These are phyloP conservation scores for Abelmoschus esculentus DNA, from an alignment of 345 rosid genomes.

Conservation along the genomic window DNA sequence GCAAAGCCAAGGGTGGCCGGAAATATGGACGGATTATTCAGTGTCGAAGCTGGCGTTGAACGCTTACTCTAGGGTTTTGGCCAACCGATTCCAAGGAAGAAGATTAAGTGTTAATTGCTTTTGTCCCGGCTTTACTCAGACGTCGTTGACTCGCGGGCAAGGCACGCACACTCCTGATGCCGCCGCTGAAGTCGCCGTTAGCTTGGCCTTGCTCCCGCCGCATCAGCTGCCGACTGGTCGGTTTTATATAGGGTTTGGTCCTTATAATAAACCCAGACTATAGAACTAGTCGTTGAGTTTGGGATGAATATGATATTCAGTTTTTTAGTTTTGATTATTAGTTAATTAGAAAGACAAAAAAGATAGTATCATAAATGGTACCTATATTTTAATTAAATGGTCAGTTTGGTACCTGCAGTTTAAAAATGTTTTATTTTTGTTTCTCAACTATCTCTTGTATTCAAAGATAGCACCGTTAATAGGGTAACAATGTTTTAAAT, in stretches of 20 bases:
- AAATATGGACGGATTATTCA: constrained; percentile 72
- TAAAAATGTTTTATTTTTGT: too few species aligned
- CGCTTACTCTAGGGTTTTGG: constrained; percentile 62
- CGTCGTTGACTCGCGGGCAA: constrained; percentile 68
- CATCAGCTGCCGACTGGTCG: constrained; percentile 36
- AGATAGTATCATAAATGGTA: too few species aligned
- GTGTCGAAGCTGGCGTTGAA: constrained; percentile 82
- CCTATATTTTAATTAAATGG: too few species aligned
- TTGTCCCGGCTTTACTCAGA: constrained; percentile 84
- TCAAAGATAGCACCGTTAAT: too few species aligned
- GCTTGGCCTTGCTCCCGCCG: constrained; percentile 50
- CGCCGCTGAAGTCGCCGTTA: constrained; percentile 37
- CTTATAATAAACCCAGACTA: constrained; percentile 28
- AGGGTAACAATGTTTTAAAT: too few species aligned
- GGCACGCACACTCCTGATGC: constrained; percentile 62
- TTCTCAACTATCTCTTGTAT: too few species aligned
- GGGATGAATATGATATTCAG: neutral
- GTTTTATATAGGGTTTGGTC: constrained; percentile 38
- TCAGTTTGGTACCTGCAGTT: too few species aligned
- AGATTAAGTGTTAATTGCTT: constrained; percentile 55
- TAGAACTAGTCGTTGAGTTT: neutral
- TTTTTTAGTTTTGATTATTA: too few species aligned
- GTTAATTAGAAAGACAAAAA: too few species aligned
- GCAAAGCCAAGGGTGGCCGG: constrained; percentile 74
- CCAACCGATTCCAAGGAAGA: constrained; percentile 22